Base-by-base conservation (phyloP, 352 stramenopile species). In the Globisporangium paroecandrum region DNA sequence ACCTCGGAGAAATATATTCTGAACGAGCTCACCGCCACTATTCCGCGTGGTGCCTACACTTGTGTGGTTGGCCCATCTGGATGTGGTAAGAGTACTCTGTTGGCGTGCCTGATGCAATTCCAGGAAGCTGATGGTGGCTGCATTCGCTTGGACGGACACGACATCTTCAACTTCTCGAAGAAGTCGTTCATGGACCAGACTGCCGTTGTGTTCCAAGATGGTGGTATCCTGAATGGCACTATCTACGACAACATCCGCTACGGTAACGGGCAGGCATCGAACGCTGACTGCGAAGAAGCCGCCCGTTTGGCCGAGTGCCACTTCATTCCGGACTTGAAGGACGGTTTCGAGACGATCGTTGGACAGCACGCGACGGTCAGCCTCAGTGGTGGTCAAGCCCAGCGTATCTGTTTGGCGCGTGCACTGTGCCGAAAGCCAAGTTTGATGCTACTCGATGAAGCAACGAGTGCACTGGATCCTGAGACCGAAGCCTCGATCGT, bases 171-270 rank as follows among this genome's bases (percentile, higher is more conserved):
- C 69, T 94, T 93, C 64, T 93, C 83, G 8, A 94, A 91, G 67
- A 83, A 87, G 68, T 94, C 85, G 25, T 94, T 93, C 62, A 94
- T 94, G 85, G 81, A 90, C 63, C 89, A 96, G 70, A 93, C 85
- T 24, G 87, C 87, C 0, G 85, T 95, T 4, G 87, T 95, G 64
- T 96, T 96, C 64, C 89, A 96, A 67, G 89, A 96, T 69, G 87
- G 87, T 58, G 87, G 87, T 24, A 95, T 95, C 34, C 67, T 96
- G 20, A 96, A 96, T 74, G 89, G 89, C 58, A 90, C 85, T 15
- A 96, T 96, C 69, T 92, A 85, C 66, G 89, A 96, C 71, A 96
- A 96, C 71, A 90, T 96, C 61, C 85, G 86, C 49, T 96, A 92
- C 70, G 89, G 89, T 32, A 94, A 93, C 72, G 73, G 77, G 3